These are phyloP conservation scores for Melanogaster broomeanus DNA, from an alignment of 768 basidiomycete species.

Conservation along the genomic window DNA sequence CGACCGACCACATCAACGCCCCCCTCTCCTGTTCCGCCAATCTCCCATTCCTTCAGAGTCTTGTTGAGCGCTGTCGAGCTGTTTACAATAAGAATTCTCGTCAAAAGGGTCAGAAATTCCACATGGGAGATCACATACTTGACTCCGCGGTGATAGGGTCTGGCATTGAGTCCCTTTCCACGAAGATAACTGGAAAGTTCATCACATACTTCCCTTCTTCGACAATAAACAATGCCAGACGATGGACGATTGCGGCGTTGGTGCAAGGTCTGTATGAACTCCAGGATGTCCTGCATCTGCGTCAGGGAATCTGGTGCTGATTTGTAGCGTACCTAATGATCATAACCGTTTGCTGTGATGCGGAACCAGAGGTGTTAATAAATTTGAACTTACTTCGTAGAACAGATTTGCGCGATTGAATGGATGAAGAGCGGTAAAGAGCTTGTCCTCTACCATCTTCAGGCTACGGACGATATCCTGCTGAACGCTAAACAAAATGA, in stretches of 20 bases:
- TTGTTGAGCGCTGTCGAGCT: constrained; percentile 53
- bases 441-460: constrained; percentile 53
- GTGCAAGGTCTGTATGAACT: constrained; percentile 68
- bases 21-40: constrained; percentile 50
- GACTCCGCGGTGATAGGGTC: constrained; percentile 77
- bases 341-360: neutral
- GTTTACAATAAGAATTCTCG: neutral
- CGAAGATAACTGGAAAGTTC: constrained; percentile 65
- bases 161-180: constrained; percentile 63
- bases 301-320: constrained; percentile 48
- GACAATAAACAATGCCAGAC: constrained; percentile 79
- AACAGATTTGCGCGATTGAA: constrained; percentile 81
- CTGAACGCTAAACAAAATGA: constrained; percentile 55
- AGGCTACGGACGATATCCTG: constrained; percentile 70
- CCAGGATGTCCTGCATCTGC: constrained; percentile 64
- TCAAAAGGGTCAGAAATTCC: neutral
- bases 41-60: constrained; percentile 61
- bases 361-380: neutral
- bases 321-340: constrained; percentile 60
- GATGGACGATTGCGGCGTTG: constrained; percentile 57
- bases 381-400: constrained; percentile 65
- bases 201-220: constrained; percentile 66
- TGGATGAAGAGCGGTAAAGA: constrained; percentile 70
- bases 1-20: constrained; percentile 63
- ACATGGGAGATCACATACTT: constrained; percentile 38